These are phyloP conservation scores for Quercus mongolica DNA, from an alignment of 306 rosid genomes.

Conservation along the genomic window DNA sequence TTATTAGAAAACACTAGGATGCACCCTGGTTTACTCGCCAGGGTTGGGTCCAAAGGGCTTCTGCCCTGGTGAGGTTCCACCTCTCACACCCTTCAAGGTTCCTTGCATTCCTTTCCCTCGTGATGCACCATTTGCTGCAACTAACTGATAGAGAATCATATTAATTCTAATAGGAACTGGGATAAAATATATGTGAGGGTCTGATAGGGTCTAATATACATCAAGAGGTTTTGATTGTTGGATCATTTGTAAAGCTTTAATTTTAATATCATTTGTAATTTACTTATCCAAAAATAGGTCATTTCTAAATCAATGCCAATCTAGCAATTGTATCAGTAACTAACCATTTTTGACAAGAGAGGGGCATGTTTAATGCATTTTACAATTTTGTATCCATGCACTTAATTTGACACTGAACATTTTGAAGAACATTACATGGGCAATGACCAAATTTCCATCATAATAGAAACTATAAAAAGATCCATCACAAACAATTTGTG, in stretches of 20 bases:
- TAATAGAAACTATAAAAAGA: not conserved
- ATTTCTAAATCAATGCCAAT: not conserved
- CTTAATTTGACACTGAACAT: not conserved
- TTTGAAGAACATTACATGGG: not conserved
- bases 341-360: not conserved
- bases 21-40: too few species aligned
- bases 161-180: not conserved
- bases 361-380: not conserved
- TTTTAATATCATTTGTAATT: not conserved
- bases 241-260: not conserved
- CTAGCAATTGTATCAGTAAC: not conserved
- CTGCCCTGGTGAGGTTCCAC: too few species aligned
- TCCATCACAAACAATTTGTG: not conserved
- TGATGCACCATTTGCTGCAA: not conserved
- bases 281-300: not conserved
- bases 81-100: too few species aligned
- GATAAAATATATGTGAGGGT: not conserved
- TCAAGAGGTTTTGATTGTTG: not conserved
- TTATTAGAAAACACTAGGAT: too few species aligned
- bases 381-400: not conserved
- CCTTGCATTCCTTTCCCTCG: too few species aligned
- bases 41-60: too few species aligned
- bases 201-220: not conserved
- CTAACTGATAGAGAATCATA: not conserved
- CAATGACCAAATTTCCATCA: not conserved